A percentile compares a stretch with the other conserved stretches of the same genome.
phyloP scores from a whole-genome alignment of 2,329 filamentous ascomycete genomes.

The Conoideocrella luteorostrata region DNA sequence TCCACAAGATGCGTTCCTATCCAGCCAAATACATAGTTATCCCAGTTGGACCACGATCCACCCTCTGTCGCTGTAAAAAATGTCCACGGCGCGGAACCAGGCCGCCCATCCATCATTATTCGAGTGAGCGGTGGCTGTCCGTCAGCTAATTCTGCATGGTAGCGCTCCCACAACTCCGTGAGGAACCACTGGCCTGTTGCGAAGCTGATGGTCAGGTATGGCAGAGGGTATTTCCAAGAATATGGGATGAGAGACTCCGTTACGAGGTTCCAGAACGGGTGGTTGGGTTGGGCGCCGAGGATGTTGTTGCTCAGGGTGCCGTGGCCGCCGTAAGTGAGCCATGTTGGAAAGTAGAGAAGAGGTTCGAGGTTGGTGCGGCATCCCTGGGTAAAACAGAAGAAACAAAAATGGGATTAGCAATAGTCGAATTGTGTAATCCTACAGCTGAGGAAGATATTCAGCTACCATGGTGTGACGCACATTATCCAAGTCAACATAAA shows the following conservation, averaged over 20 bases:
- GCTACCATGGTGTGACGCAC: no score
- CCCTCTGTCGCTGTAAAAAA: constrained; percentile 8
- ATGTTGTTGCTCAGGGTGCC: constrained; percentile 10
- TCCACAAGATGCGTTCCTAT: constrained; percentile 1
- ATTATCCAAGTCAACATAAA: constrained; percentile 80
- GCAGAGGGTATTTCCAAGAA: constrained; percentile 4
- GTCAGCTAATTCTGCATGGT: constrained; percentile 4
- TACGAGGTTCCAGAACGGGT: constrained; percentile 9
- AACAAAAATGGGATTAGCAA: no score
- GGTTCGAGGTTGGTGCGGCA: constrained; percentile 10
- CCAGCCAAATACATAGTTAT: constrained; percentile 7
- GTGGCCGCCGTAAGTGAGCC: constrained; percentile 7
- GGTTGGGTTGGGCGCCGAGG: constrained; percentile 9
- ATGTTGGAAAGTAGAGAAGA: constrained; percentile 10
- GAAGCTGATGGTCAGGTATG: constrained; percentile 7
- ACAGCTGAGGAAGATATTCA: no score
- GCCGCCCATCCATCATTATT: constrained; percentile 10
- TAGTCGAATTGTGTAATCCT: no score
- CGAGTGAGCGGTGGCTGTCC: constrained; percentile 3
- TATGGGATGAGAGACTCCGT: constrained; percentile 5
- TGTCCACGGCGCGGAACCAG: constrained; percentile 6
- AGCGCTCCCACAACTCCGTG: constrained; percentile 8
- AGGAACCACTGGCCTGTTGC: constrained; percentile 9
- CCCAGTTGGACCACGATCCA: constrained; percentile 9
- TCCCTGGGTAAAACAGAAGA: no score